These are phyloP conservation scores for Sphenostylis stenocarpa DNA, from an alignment of 306 rosid species.

Conservation along the genomic window DNA sequence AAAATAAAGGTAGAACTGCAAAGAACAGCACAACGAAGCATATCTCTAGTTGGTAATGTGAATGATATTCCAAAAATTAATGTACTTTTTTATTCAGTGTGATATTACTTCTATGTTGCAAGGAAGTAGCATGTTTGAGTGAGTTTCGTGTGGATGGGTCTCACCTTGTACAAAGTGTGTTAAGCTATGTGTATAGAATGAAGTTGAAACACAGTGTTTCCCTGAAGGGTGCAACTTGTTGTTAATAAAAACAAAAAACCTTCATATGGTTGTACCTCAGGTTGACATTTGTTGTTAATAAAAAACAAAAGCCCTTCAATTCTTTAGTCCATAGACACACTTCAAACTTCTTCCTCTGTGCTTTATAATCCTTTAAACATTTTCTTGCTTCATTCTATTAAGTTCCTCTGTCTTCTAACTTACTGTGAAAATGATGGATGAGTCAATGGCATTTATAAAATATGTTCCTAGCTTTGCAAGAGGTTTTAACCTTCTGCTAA, in stretches of 20 bases:
- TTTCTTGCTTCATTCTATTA: background rate
- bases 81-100: background rate
- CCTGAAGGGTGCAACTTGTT: background rate
- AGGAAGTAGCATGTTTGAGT: too few relatives aligned
- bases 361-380: background rate
- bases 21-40: background rate
- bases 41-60: background rate
- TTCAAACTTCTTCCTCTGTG: background rate
- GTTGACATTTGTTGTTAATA: background rate
- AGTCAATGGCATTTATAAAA: background rate
- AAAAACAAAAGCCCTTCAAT: background rate
- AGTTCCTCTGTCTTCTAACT: background rate
- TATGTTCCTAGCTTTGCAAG: slow-evolving; percentile 43
- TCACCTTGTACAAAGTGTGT: too few relatives aligned
- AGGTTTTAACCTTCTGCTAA: slow-evolving; percentile 43
- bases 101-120: too few relatives aligned
- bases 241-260: background rate
- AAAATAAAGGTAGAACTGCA: too few relatives aligned
- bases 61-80: background rate
- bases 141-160: too few relatives aligned
- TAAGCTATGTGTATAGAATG: too few relatives aligned
- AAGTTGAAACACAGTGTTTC: background rate
- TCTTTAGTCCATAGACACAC: background rate
- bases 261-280: background rate
- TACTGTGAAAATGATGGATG: slow-evolving; percentile 19